Conservation (phyloP, 2,329 filamentous ascomycete species). For the Cladosporium velox region DNA sequence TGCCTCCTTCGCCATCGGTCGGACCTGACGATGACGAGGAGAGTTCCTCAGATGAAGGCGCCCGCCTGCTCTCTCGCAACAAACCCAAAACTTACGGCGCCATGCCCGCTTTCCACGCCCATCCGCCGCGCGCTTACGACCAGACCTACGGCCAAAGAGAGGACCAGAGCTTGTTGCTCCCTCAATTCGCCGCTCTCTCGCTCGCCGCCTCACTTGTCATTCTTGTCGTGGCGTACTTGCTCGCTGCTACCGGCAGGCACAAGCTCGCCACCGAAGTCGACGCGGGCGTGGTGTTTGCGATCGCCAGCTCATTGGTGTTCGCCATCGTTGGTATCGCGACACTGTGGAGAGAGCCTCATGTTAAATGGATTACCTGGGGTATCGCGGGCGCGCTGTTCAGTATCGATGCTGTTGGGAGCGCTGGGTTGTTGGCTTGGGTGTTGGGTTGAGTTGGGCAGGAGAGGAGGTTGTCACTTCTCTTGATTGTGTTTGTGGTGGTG, state of each 20-base stretch:
- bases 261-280: slow-evolving; percentile 72
- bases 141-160: not conserved
- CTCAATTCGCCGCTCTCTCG: slow-evolving; percentile 50
- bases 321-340: slow-evolving; percentile 63
- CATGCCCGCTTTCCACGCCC: not conserved
- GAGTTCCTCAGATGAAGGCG: slow-evolving; percentile 36
- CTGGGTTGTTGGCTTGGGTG: slow-evolving; percentile 56
- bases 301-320: slow-evolving; percentile 66
- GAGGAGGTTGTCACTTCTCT: not conserved
- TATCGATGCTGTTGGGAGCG: slow-evolving; percentile 52
- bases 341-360: slow-evolving; percentile 53
- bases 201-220: slow-evolving; percentile 64
- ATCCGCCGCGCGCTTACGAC: not conserved
- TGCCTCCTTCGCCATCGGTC: slow-evolving; percentile 25
- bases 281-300: slow-evolving; percentile 68
- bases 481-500: not conserved
- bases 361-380: slow-evolving; percentile 48
- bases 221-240: slow-evolving; percentile 63
- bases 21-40: slow-evolving; percentile 32
- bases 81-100: slow-evolving; percentile 17
- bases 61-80: not conserved
- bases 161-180: slow-evolving; percentile 20
- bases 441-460: slow-evolving; percentile 30
- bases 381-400: slow-evolving; percentile 50
- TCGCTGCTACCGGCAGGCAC: slow-evolving; percentile 68